A percentile compares a stretch with the other conserved stretches of the same genome.
phyloP scores from a whole-genome alignment of 495 filamentous ascomycete genomes.

The Lasiosphaeris hirsuta region DNA sequence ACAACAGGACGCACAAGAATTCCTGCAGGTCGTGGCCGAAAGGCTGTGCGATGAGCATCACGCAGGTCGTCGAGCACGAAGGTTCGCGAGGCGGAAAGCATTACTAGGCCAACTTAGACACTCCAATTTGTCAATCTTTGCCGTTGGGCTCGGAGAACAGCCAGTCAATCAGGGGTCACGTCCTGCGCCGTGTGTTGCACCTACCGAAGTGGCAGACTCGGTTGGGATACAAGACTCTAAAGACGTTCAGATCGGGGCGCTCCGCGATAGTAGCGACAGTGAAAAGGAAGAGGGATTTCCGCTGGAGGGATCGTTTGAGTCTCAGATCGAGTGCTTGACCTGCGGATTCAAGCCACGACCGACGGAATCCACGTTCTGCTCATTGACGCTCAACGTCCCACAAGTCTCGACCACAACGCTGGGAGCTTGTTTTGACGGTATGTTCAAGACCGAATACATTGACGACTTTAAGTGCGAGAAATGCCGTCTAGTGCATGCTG shows the following conservation, averaged over 20 bases:
- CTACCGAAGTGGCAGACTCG: no score
- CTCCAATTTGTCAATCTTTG: background rate
- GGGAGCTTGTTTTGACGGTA: slow-evolving; percentile 76
- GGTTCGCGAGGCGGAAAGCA: slow-evolving; percentile 33
- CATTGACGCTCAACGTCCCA: slow-evolving; percentile 87
- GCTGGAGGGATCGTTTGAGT: slow-evolving; percentile 80
- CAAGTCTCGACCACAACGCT: slow-evolving; percentile 54
- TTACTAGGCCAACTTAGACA: background rate
- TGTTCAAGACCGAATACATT: slow-evolving; percentile 92
- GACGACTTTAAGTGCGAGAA: slow-evolving; percentile 95
- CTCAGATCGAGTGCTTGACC: slow-evolving; percentile 86
- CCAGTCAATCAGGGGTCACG: background rate
- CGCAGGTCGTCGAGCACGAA: slow-evolving; percentile 69
- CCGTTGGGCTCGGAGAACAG: background rate
- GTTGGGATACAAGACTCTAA: no score
- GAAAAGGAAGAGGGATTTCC: slow-evolving; percentile 70
- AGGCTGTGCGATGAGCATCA: slow-evolving; percentile 91
- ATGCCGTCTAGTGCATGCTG: slow-evolving; percentile 80
- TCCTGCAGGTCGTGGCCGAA: slow-evolving; percentile 90
- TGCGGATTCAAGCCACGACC: slow-evolving; percentile 88
- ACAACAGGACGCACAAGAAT: slow-evolving; percentile 99
- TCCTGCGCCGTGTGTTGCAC: no score
- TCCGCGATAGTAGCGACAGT: slow-evolving; percentile 2
- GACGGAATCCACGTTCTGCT: slow-evolving; percentile 80
- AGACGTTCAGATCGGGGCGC: background rate